Evolutionary conservation across 768 basidiomycete species (phyloP), one percentile per base, ranked within the genome.

Genomic region (Pleurotus tuber-regium): DNA sequence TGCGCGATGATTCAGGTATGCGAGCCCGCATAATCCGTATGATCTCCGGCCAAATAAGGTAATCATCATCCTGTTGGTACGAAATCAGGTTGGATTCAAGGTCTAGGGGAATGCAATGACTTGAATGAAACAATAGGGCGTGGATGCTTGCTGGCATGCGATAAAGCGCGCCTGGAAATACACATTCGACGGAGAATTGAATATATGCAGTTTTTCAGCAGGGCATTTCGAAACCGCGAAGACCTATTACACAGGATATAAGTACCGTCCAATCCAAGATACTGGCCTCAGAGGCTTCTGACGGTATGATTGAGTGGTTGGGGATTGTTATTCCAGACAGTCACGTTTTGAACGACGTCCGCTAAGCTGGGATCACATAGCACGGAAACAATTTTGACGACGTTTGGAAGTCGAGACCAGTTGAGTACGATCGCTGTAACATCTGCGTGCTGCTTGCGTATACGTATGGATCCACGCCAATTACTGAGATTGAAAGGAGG

Each of bases 261-360:
- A 47, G 26, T 42, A 43, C 1, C 14, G 18, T 36, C 30, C n/a
- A 39, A 12, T n/a, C 28, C 6, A 26, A 55, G 43, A 35, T 18
- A 19, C 30, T 39, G 25, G 21, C 33, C 28, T 9, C n/a, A 23
- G 30, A 1, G 18, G 50, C 48, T n/a, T 56, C 72, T 46, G 50
- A 84, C 85, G 54, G 74, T 60, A 50, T 70, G 65, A 5, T 62
- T 59, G 33, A 85, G 60, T 21, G 59, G 55, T 11, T 62, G 59
- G 2, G 79, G 77, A 60, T 66, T 82, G 60, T 87, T 86, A 50
- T 86, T 86, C 84, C 84, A 87, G 12, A 86, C 65, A 39, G 78
- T 62, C 3, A 86, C 71, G 46, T 72, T 67, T 11, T 72, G 66
- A 21, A 86, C 66, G 7, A 74, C 71, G 48, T 71, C 68, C 11